phyloP scores from a whole-genome alignment of 192 early-diverging fungal species.

The Dimargaris cristalligena region DNA sequence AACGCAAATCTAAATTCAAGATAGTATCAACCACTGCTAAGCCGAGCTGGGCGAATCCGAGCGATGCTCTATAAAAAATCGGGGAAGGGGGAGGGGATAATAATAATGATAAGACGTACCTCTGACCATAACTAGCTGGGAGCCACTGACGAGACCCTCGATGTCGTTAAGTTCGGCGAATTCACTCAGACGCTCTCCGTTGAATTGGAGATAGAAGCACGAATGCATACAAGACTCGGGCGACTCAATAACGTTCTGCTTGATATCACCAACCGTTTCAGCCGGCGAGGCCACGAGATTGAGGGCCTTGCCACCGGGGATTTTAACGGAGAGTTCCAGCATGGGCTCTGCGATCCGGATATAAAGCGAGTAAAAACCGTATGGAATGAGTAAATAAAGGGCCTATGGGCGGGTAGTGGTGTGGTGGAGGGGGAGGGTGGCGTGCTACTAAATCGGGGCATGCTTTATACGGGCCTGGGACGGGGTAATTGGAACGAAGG shows the following conservation, averaged over 20 bases:
- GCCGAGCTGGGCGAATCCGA: too few relatives aligned
- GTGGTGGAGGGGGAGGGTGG: too few relatives aligned
- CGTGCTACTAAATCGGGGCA: too few relatives aligned
- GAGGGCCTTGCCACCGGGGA: neutral
- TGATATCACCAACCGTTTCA: slow-evolving; percentile 73
- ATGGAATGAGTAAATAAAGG: neutral
- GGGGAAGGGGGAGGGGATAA: too few relatives aligned
- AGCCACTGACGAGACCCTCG: slow-evolving; percentile 43
- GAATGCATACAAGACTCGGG: slow-evolving; percentile 73
- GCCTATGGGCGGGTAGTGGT: neutral
- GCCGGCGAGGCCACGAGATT: slow-evolving; percentile 37
- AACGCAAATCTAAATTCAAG: too few relatives aligned
- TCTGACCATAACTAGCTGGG: slow-evolving; percentile 52
- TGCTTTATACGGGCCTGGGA: too few relatives aligned
- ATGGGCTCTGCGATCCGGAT: neutral
- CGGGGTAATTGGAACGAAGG: too few relatives aligned
- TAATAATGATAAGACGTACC: too few relatives aligned
- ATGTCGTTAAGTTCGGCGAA: slow-evolving; percentile 54
- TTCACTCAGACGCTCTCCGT: slow-evolving; percentile 60
- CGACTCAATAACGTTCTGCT: slow-evolving; percentile 71
- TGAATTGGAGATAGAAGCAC: slow-evolving; percentile 70
- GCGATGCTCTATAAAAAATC: too few relatives aligned
- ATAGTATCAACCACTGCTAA: too few relatives aligned
- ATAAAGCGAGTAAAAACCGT: neutral
- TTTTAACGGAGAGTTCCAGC: neutral